A percentile compares a stretch with the other conserved stretches of the same genome.
Evolutionary conservation across 495 filamentous ascomycete species (phyloP).

Genomic region (Penicillium salamii): DNA sequence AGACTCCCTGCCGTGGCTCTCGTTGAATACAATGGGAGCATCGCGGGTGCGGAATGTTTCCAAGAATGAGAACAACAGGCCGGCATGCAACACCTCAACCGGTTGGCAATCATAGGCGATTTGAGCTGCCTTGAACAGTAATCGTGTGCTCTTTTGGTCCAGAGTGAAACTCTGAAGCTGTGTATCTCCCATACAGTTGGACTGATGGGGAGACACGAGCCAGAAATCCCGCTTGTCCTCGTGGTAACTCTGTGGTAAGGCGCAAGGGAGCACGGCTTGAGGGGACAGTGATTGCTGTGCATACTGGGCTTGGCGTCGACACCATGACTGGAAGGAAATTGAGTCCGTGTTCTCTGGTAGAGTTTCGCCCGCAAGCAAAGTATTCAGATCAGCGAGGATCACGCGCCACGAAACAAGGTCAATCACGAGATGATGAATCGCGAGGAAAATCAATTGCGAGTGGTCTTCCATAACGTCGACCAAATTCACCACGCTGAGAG

Average conservation of each 20-base stretch:
- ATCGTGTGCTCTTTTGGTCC: neutral
- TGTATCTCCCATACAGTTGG: constrained; percentile 1
- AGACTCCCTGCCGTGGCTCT: constrained; percentile 34
- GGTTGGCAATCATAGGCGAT: constrained; percentile 14
- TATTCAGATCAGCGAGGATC: neutral
- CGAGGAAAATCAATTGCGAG: neutral
- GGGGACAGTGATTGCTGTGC: neutral
- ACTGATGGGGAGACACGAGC: neutral
- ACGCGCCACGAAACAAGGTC: neutral
- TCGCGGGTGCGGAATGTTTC: constrained; percentile 45
- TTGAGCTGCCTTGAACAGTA: neutral
- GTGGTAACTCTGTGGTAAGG: neutral
- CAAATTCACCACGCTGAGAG: neutral
- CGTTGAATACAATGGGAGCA: constrained; percentile 32
- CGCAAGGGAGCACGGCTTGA: neutral
- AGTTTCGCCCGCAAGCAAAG: neutral
- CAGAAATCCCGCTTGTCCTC: neutral
- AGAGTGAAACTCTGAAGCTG: constrained; percentile 1
- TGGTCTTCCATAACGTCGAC: neutral
- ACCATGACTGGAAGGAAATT: neutral
- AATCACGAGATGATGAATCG: neutral
- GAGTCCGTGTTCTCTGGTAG: neutral
- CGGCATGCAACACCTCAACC: constrained; percentile 38
- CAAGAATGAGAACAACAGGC: constrained; percentile 43
- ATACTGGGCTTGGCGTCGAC: neutral